Evolutionary conservation across 495 filamentous ascomycete genomes (phyloP), one percentile per base, ranked within the genome.

Genomic region (Podospora anserina): DNA sequence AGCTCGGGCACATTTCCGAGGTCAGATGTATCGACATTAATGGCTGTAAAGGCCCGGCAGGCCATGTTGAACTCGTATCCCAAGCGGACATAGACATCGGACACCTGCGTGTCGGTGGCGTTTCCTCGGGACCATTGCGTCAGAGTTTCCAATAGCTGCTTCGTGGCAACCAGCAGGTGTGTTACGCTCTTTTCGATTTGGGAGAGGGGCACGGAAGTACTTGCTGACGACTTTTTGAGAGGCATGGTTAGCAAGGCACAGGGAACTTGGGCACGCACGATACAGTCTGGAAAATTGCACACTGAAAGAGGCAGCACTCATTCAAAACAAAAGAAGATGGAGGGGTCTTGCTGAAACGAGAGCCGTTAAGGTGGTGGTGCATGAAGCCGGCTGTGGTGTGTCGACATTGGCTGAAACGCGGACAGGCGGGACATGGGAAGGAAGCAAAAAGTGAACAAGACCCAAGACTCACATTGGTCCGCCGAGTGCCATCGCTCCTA

Each of bases 11-110:
- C 95, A 73, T 96, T 96, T 61, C 95, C 95, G 18, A 99, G 85
- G 78, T 99, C 95, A 4, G 87, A 84, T 4, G 92, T 97, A 69
- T 98, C 96, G 62, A 99, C 94, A 44, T 94, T 94, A 74, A 99
- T 98, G 54, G 92, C 91, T 74, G 90, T 91, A 78, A 99, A 99
- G 60, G 95, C 93, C 54, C 95, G 90, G 78, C 93, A 97, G 7
- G 95, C 95, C 80, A 98, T 91, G 78, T 99, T 99, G 83, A 99
- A 99, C 78, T 99, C 95, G 77, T 98, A 99, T 16, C 96, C 95
- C 65, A 99, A 81, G 34, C 96, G 89, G 57, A 99, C 95, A 76
- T 99, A 99, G 70, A 99, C 95, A 78, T 99, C 95, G 30, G 94
- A 97, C 53, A 99, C 95, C 73, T 97, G 92, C 54, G 88, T 90